phyloP scores from a whole-genome alignment of 2,329 filamentous ascomycete genomes.

The Aspergillus sclerotialis region DNA sequence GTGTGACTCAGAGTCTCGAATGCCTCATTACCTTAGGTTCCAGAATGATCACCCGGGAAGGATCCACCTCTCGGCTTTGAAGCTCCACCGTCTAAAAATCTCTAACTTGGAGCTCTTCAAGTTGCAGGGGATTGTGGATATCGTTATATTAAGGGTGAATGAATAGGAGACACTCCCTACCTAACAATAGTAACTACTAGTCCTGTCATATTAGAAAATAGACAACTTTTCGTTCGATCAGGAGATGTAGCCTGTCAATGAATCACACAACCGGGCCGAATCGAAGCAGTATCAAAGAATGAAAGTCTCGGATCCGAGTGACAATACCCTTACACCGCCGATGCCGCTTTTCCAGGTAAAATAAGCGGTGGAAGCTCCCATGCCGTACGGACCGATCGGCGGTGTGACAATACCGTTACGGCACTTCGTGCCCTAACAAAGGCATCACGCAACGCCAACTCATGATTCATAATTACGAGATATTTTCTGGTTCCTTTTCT shows the following conservation, averaged over 20 bases:
- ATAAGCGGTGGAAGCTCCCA: background rate
- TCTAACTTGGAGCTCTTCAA: too few relatives aligned
- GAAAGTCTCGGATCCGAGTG: background rate
- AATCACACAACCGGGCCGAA: background rate
- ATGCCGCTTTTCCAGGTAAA: slow-evolving; percentile 1
- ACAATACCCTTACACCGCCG: slow-evolving; percentile 2
- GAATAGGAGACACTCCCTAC: too few relatives aligned
- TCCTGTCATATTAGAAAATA: too few relatives aligned
- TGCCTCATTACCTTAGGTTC: too few relatives aligned
- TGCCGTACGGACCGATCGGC: slow-evolving; percentile 3
- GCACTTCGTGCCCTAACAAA: background rate
- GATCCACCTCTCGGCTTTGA: background rate
- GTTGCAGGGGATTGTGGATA: too few relatives aligned
- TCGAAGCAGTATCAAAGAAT: background rate
- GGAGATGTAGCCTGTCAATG: too few relatives aligned
- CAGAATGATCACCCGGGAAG: background rate
- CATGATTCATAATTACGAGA: background rate
- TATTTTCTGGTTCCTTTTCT: background rate
- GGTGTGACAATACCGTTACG: background rate
- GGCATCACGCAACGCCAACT: slow-evolving; percentile 1
- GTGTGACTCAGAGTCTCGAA: slow-evolving; percentile 1
- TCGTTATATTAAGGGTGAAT: too few relatives aligned
- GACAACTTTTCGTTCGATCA: too few relatives aligned
- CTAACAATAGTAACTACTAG: too few relatives aligned
- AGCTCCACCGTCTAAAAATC: background rate